Evolutionary conservation across 1,139 yeast species (phyloP).

Genomic region (Hyphopichia fennica): DNA sequence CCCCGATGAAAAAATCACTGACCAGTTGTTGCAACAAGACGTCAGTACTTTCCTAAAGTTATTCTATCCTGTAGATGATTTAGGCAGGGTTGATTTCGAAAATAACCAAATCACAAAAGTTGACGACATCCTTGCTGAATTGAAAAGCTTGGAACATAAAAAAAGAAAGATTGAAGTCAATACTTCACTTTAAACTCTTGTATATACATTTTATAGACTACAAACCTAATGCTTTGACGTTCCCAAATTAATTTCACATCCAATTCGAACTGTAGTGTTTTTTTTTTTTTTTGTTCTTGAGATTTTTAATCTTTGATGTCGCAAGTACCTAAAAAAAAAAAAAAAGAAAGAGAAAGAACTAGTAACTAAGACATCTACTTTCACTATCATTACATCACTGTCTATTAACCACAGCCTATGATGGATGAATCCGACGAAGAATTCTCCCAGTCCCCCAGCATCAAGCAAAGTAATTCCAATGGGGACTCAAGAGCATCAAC

Average conservation of each 20-base stretch:
- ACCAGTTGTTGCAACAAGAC: conserved; percentile 18
- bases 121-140: conserved; percentile 8
- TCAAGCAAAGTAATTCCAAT: background rate
- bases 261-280: too few species aligned
- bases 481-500: background rate
- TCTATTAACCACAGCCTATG: background rate
- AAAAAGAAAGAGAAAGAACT: too few species aligned
- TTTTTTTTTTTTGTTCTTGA: too few species aligned
- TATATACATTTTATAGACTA: too few species aligned
- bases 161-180: conserved; percentile 5
- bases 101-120: conserved; percentile 15
- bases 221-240: too few species aligned
- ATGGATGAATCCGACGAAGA: conserved; percentile 38
- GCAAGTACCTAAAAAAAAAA: too few species aligned
- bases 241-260: too few species aligned
- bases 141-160: conserved; percentile 3
- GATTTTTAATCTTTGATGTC: too few species aligned
- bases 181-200: background rate
- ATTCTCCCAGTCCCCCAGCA: conserved; percentile 9
- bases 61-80: conserved; percentile 29
- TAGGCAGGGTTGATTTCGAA: conserved; percentile 26
- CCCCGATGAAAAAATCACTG: conserved; percentile 10
- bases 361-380: too few species aligned
- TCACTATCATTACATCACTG: too few species aligned
- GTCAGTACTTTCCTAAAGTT: conserved; percentile 25